Evolutionary conservation across 306 rosid genomes (phyloP).

Genomic region (Ormosia semicastrata): DNA sequence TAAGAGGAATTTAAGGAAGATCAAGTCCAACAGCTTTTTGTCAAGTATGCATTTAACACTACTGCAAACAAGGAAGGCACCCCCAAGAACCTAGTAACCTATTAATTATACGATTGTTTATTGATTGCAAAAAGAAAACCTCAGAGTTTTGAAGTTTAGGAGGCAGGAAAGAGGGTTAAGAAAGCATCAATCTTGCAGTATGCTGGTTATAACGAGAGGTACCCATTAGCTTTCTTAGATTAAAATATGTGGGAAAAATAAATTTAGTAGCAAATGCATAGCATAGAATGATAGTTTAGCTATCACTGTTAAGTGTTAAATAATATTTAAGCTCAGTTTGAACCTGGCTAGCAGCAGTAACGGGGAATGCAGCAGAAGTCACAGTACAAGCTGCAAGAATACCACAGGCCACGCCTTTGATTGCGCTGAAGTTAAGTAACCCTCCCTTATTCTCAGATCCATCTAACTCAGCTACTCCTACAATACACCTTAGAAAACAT

Average conservation of each 20-base stretch:
- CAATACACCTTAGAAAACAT: constrained; percentile 12
- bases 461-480: constrained; percentile 39
- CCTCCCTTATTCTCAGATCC: constrained; percentile 41
- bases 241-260: neutral
- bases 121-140: neutral
- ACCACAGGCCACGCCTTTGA: constrained; percentile 73
- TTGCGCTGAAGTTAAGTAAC: constrained; percentile 34
- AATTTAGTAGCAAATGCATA: neutral
- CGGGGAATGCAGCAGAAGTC: constrained; percentile 66
- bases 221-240: neutral
- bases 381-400: constrained; percentile 77
- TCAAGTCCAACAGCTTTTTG: neutral
- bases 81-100: neutral
- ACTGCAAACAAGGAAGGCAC: neutral
- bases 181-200: neutral
- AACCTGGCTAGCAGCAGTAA: constrained; percentile 86
- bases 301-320: neutral
- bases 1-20: neutral
- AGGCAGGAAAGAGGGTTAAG: neutral
- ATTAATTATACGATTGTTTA: neutral
- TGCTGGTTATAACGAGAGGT: neutral
- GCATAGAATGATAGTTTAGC: neutral
- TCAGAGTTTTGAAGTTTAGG: neutral
- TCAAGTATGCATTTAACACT: neutral
- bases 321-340: neutral